Conservation (phyloP, 176 grass and related monocot species). For the Musa beccarii region DNA sequence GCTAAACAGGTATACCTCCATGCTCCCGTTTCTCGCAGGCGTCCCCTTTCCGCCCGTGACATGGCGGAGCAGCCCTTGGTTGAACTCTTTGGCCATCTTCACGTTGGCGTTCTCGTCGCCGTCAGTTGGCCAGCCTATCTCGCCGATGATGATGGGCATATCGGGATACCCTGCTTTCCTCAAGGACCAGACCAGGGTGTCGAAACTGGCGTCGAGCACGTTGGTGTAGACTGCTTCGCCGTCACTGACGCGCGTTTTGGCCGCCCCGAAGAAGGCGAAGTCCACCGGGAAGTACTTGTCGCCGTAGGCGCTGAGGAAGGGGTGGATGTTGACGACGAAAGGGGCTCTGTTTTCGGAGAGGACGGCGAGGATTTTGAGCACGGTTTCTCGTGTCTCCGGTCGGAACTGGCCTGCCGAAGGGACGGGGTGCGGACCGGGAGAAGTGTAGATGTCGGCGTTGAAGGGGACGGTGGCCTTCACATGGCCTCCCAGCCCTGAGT, state of each 20-base stretch:
- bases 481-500: not conserved
- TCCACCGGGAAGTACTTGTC: slow-evolving; percentile 2
- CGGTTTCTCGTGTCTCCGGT: not conserved
- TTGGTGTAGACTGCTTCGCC: not conserved
- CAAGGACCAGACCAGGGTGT: not conserved
- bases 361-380: not conserved
- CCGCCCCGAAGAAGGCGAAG: not conserved
- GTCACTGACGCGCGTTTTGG: not conserved
- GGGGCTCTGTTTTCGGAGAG: not conserved
- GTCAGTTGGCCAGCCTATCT: slow-evolving; percentile 7
- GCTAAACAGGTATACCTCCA: not conserved
- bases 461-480: not conserved
- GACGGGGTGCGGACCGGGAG: not conserved
- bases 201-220: slow-evolving; percentile 8
- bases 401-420: slow-evolving; percentile 8
- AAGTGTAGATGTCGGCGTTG: not conserved
- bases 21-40: not conserved
- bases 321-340: slow-evolving; percentile 15
- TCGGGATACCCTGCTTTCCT: not conserved
- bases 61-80: not conserved
- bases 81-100: not conserved
- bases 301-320: not conserved
- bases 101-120: not conserved
- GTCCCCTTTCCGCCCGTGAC: not conserved
- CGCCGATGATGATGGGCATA: slow-evolving; percentile 2